Conservation (phyloP, 1,284 basidiomycete genomes). For the Leccinum variabile region DNA sequence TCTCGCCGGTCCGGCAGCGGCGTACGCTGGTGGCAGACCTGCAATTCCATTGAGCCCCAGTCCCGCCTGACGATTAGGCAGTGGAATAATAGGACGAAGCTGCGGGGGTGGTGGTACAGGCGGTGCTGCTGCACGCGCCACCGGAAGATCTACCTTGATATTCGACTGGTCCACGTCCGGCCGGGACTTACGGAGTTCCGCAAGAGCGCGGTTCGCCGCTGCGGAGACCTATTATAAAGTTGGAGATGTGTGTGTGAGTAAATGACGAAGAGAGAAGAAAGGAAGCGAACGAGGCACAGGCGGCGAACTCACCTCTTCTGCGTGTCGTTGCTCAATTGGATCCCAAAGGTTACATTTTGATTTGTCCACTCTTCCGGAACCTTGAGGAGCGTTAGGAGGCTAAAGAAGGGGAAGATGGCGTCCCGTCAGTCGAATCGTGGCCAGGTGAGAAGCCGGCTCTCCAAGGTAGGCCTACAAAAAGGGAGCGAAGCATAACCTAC, state of each 20-base stretch:
- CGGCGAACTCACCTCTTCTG: conserved; percentile 53
- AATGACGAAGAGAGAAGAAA: conserved; percentile 30
- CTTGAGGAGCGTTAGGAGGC: conserved; percentile 18
- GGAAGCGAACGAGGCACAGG: background rate
- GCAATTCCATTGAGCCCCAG: background rate
- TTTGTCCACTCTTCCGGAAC: conserved; percentile 24
- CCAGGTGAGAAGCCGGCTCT: background rate
- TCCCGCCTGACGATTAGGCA: background rate
- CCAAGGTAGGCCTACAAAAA: background rate
- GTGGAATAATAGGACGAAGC: background rate
- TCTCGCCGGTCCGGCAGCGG: background rate
- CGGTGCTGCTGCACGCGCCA: conserved; percentile 20
- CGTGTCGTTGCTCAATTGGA: conserved; percentile 59
- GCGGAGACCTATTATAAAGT: conserved; percentile 33
- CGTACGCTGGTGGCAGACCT: background rate
- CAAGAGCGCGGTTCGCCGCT: conserved; percentile 65
- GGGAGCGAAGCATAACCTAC: conserved; percentile 35
- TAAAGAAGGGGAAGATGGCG: conserved; percentile 5
- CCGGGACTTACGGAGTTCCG: conserved; percentile 54
- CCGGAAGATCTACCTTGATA: conserved; percentile 57
- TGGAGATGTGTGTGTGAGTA: background rate
- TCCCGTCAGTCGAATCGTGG: conserved; percentile 2
- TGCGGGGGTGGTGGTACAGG: background rate
- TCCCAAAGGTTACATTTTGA: conserved; percentile 74
- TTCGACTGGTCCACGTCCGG: conserved; percentile 57